Evolutionary conservation across 169 alveolate species (phyloP), one percentile per base, ranked within the genome.

Genomic region (Plasmodium ovale): DNA sequence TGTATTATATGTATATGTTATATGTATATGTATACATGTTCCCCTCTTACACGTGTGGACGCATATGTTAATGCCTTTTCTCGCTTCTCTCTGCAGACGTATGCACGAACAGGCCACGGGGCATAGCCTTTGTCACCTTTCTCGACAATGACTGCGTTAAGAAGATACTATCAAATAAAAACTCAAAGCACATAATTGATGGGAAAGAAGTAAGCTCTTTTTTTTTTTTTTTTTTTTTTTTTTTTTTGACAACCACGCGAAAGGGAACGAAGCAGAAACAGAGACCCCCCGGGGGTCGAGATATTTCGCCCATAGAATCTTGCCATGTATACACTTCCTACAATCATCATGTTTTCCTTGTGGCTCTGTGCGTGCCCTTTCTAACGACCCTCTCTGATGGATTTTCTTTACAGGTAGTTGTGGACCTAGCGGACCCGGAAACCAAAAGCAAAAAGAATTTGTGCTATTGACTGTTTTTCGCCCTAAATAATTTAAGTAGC

Each of bases 361-460:
- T 35, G 3, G 0, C 12, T 10, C 44, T 67, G 37, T 33, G 4
- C 19, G 27, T n/a, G n/a, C n/a, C n/a, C n/a, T n/a, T n/a, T n/a
- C n/a, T n/a, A n/a, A n/a, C n/a, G n/a, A n/a, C n/a, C n/a, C n/a
- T n/a, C n/a, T n/a, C n/a, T n/a, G n/a, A n/a, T n/a, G n/a, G n/a
- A n/a, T n/a, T n/a, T 49, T 29, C 19, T 16, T 25, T 31, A 37
- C 59, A 77, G 89, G 89, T 77, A 2, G 89, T 77, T 37, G 71
- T 77, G 6, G 89, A 77, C 27, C 39, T 77, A 62, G 89, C 89
- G 23, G 79, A 77, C 56, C 89, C 69, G 21, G 89, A 77, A 62
- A 77, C 74, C n/a, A 77, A 77, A 64, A 23, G 60, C 44, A 60
- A 44, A 67, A 77, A 77, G 49, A 77, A 62, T 42, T 47, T 62